Evolutionary conservation across 2,329 filamentous ascomycete species (phyloP), one percentile per base, ranked within the genome.

Genomic region (Fusarium cicatricum): DNA sequence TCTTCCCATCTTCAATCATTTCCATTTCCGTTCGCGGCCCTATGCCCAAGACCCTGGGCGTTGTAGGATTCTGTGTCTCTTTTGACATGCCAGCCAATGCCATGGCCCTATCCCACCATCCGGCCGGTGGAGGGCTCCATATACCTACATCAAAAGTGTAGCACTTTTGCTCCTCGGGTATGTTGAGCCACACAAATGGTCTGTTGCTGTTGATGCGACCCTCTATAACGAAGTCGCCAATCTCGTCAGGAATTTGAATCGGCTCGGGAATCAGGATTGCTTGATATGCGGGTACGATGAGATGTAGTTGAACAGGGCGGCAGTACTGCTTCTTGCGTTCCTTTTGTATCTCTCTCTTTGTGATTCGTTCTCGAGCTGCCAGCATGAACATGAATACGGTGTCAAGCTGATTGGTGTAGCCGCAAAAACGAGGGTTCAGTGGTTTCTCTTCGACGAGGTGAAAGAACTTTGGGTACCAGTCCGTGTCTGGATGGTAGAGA

Each of bases 391-490:
- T 67, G 41, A 76, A 76, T 15, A 72, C 68, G 0, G 74, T 75
- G 52, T 77, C 75, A 19, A 78, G 70, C 47, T 77, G 73, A 34
- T 77, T 76, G 28, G 74, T 75, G 54, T 76, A 75, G 19, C 75
- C 75, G 52, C 74, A 74, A 36, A 78, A 78, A 2, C 69, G 64
- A 7, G 71, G 68, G 4, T 70, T 70, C 0, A 77, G 56, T 3
- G 72, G 74, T 10, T 68, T 67, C 4, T 71, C 65, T 11, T 75
- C 70, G 12, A 77, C 55, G 0, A 77, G 66, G 7, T 75, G 71
- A 42, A 75, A 75, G 50, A 78, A 78, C 5, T 70, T 71, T 11
- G 74, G 72, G 36, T 77, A 75, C 75, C 75, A 78, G 41, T 76
- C 73, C 34, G 74, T 76, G 31, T 78, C 75, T 2, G 75, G 75